Conservation (phyloP, 805 yeast genomes). For the Ogataea ganodermae region DNA sequence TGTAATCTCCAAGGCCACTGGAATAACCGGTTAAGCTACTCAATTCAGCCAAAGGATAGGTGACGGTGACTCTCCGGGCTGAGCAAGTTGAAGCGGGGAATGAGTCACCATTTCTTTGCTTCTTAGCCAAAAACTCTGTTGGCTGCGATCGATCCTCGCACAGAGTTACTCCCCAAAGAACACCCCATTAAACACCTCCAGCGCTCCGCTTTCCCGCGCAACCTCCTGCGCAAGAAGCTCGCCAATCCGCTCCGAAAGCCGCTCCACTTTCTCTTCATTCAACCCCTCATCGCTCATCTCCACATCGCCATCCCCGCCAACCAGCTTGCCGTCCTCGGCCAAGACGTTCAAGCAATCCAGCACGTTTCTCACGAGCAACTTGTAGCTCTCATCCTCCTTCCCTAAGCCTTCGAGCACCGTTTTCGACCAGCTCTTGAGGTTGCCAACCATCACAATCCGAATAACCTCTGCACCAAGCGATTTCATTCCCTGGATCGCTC, state of each 20-base stretch:
- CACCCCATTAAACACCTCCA: constrained; percentile 58
- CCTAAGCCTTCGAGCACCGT: constrained; percentile 46
- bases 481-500: constrained; percentile 82
- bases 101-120: too few relatives aligned
- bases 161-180: constrained; percentile 63
- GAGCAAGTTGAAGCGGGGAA: too few relatives aligned
- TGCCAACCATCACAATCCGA: constrained; percentile 80
- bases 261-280: constrained; percentile 27
- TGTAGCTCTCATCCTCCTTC: constrained; percentile 24
- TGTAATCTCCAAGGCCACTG: too few relatives aligned
- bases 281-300: constrained; percentile 34
- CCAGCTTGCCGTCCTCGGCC: constrained; percentile 36
- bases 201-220: constrained; percentile 48
- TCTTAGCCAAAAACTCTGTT: too few relatives aligned
- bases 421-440: constrained; percentile 76
- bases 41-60: too few relatives aligned
- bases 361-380: constrained; percentile 45
- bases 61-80: too few relatives aligned
- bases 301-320: constrained; percentile 18
- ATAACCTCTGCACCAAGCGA: constrained; percentile 88
- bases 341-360: constrained; percentile 58
- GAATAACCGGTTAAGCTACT: too few relatives aligned
- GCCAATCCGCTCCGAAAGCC: constrained; percentile 57
- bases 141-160: too few relatives aligned
- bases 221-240: constrained; percentile 53